Conservation (phyloP, 345 rosid genomes). For the Salix koriyanagi region DNA sequence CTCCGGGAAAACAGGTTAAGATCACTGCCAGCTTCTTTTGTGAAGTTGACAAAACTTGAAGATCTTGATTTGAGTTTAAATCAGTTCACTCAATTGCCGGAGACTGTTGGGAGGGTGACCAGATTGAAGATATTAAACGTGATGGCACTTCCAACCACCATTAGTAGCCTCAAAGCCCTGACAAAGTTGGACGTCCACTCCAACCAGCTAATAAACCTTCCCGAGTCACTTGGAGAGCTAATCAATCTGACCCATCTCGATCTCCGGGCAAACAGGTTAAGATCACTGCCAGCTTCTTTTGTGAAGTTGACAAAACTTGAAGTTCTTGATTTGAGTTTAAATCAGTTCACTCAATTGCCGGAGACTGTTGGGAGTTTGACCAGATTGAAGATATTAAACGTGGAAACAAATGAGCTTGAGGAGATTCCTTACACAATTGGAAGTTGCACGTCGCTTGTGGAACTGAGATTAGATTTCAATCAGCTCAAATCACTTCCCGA, state of each 20-base stretch:
- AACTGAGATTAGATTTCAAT: constrained; percentile 61
- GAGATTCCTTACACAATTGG: constrained; percentile 60
- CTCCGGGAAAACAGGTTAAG: constrained; percentile 52
- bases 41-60: constrained; percentile 40
- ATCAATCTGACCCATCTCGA: constrained; percentile 45
- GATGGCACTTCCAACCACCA: constrained; percentile 28
- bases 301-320: constrained; percentile 42
- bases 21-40: constrained; percentile 49
- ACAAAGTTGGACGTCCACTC: constrained; percentile 52
- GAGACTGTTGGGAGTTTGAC: constrained; percentile 46
- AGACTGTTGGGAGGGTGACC: constrained; percentile 41
- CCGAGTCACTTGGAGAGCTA: constrained; percentile 55
- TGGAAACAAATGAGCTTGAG: constrained; percentile 58
- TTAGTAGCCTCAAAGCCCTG: constrained; percentile 40
- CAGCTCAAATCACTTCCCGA: constrained; percentile 62
- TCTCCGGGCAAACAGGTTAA: constrained; percentile 52
- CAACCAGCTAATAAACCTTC: constrained; percentile 55
- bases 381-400: constrained; percentile 39
- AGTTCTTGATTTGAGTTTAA: constrained; percentile 50
- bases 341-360: constrained; percentile 41
- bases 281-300: constrained; percentile 48
- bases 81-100: constrained; percentile 41
- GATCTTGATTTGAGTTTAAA: constrained; percentile 55
- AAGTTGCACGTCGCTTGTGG: constrained; percentile 40
- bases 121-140: constrained; percentile 40